Percentiles rank a stretch among this genome's conserved stretches.
Evolutionary conservation across 179 eudicot genomes (phyloP).

Genomic region (Nepenthes alata): DNA sequence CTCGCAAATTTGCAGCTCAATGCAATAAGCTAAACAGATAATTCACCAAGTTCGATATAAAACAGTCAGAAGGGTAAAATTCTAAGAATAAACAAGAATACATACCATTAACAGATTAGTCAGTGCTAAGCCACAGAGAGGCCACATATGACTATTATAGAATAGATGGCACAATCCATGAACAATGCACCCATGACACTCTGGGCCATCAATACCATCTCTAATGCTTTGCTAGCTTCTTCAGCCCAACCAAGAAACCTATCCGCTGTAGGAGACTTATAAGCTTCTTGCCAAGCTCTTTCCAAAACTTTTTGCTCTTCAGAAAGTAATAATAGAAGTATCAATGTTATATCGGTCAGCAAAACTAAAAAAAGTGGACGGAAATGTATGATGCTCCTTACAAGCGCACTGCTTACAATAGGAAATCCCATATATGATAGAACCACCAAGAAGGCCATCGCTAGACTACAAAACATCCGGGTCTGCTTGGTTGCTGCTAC

Average conservation of each 20-base stretch:
- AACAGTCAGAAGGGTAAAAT: not conserved
- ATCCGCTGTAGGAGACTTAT: not conserved
- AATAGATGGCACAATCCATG: conserved; percentile 64
- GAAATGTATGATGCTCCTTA: conserved; percentile 39
- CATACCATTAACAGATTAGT: too few species aligned
- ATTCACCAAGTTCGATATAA: not conserved
- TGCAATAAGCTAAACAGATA: not conserved
- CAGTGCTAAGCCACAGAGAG: conserved; percentile 16
- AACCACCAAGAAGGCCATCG: conserved; percentile 45
- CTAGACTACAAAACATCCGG: conserved; percentile 45
- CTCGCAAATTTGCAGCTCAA: too few species aligned
- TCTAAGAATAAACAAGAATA: not conserved
- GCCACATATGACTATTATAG: conserved; percentile 46
- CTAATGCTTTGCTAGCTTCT: conserved; percentile 55
- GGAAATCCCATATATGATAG: conserved; percentile 59
- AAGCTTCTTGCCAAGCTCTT: conserved; percentile 16
- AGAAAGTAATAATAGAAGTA: conserved; percentile 29
- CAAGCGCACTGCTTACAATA: conserved; percentile 31
- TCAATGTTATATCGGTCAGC: conserved; percentile 42
- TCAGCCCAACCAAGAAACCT: conserved; percentile 32
- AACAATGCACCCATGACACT: conserved; percentile 40
- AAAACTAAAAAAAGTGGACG: conserved; percentile 61
- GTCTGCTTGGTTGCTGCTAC: conserved; percentile 44
- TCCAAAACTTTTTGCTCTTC: conserved; percentile 20
- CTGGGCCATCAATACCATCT: conserved; percentile 55